These are phyloP conservation scores for Ganoderma resinaceum DNA, from an alignment of 1,284 basidiomycete genomes.

Conservation along the genomic window DNA sequence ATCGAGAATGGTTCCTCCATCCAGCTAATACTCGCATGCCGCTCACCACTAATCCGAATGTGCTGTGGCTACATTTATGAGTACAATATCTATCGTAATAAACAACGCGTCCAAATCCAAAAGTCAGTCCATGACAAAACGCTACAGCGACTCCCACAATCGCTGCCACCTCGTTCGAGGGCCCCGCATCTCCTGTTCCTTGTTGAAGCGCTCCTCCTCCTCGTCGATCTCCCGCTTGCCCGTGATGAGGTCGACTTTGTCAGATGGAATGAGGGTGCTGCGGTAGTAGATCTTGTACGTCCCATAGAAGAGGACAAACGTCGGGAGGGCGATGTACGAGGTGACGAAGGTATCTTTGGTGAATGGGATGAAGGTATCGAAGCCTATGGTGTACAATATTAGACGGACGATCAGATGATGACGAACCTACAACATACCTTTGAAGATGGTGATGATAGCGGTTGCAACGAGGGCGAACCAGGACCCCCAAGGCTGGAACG, in stretches of 20 bases:
- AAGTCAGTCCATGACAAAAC: conserved; percentile 2
- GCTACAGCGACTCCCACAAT: conserved; percentile 54
- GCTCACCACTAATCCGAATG: neutral
- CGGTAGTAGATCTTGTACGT: conserved; percentile 65
- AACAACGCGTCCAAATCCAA: neutral
- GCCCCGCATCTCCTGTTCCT: conserved; percentile 48
- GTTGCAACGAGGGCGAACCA: conserved; percentile 69
- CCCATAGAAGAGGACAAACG: conserved; percentile 63
- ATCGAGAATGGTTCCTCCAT: conserved; percentile 8
- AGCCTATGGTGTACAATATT: conserved; percentile 31
- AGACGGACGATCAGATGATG: neutral
- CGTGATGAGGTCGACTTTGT: conserved; percentile 68
- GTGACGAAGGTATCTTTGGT: conserved; percentile 70
- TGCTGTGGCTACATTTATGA: conserved; percentile 5
- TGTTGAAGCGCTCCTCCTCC: conserved; percentile 59
- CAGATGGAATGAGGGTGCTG: conserved; percentile 56
- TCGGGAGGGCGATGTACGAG: conserved; percentile 60
- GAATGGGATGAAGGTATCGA: conserved; percentile 56
- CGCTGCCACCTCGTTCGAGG: conserved; percentile 45
- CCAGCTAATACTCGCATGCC: neutral
- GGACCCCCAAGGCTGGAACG: conserved; percentile 67
- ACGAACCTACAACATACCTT: conserved; percentile 44
- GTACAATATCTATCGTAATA: conserved; percentile 15
- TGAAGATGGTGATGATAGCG: conserved; percentile 69
- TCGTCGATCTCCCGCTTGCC: conserved; percentile 73